Evolutionary conservation across 768 basidiomycete species (phyloP).

Genomic region (Cystobasidiopsis lactophilus): DNA sequence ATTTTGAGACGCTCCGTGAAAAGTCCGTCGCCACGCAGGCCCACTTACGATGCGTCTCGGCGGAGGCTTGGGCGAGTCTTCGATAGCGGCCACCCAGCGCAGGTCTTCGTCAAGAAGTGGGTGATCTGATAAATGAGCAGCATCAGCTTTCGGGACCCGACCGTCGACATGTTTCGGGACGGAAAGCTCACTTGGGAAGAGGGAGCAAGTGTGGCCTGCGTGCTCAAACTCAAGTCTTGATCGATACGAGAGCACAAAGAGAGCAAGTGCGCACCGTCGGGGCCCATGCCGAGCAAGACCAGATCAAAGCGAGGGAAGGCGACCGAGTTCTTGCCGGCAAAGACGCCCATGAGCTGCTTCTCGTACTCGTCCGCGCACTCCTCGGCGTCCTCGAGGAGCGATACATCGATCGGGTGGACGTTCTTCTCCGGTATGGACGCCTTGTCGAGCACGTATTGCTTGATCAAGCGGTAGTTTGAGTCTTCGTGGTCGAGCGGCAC

Average conservation of each 20-base stretch:
- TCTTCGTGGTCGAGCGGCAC: conserved; percentile 83
- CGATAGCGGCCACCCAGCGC: conserved; percentile 82
- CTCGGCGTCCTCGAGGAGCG: conserved; percentile 23
- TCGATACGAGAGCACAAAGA: background rate
- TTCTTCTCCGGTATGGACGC: conserved; percentile 53
- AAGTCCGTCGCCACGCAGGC: background rate
- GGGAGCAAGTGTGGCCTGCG: conserved; percentile 77
- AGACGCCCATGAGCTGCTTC: conserved; percentile 55
- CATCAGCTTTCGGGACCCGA: no score
- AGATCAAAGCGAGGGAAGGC: conserved; percentile 95
- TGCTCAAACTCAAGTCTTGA: background rate
- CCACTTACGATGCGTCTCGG: conserved; percentile 40
- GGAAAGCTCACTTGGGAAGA: no score
- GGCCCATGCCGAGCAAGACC: conserved; percentile 87
- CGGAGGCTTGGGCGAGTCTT: conserved; percentile 87
- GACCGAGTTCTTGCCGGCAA: conserved; percentile 77
- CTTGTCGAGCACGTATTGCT: conserved; percentile 49
- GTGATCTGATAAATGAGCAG: no score
- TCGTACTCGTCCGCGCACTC: conserved; percentile 31
- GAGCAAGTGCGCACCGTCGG: conserved; percentile 33
- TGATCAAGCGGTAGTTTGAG: conserved; percentile 69
- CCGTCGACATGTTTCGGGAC: no score
- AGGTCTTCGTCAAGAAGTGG: conserved; percentile 58
- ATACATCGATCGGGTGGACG: conserved; percentile 60
- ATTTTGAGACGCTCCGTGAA: background rate